Conservation (phyloP, 106 monocot genomes). For the Dioscorea dumetorum region DNA sequence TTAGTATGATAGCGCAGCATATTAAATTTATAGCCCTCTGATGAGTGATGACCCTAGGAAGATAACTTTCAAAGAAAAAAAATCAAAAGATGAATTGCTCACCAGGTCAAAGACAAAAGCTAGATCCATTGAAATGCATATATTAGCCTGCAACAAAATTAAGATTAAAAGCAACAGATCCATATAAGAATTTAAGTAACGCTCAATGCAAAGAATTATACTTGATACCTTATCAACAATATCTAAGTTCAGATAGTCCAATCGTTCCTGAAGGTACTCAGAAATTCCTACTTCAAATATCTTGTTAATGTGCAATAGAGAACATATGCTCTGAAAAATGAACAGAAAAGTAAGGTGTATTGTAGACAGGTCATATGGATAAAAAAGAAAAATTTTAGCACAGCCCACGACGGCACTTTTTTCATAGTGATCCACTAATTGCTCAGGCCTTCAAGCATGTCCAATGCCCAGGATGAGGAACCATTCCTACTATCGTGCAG, state of each 20-base stretch:
- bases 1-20: no score
- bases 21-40: no score
- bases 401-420: no score
- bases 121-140: conserved; percentile 66
- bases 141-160: conserved; percentile 52
- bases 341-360: conserved; percentile 1
- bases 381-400: no score
- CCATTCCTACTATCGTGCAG: no score
- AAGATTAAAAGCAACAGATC: conserved; percentile 1
- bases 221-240: conserved; percentile 60
- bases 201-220: background rate
- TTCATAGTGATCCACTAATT: no score
- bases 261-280: conserved; percentile 61
- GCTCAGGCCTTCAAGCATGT: no score
- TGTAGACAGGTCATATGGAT: no score
- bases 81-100: conserved; percentile 6
- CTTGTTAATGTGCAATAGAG: conserved; percentile 81
- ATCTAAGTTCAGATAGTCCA: conserved; percentile 40
- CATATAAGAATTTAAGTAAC: background rate
- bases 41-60: background rate
- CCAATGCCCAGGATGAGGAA: no score
- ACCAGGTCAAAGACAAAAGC: conserved; percentile 93
- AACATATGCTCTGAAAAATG: conserved; percentile 64
- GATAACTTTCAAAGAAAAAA: background rate
- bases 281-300: conserved; percentile 92